These are phyloP conservation scores for Coniochaeta hoffmannii DNA, from an alignment of 2,329 filamentous ascomycete genomes.

Conservation along the genomic window DNA sequence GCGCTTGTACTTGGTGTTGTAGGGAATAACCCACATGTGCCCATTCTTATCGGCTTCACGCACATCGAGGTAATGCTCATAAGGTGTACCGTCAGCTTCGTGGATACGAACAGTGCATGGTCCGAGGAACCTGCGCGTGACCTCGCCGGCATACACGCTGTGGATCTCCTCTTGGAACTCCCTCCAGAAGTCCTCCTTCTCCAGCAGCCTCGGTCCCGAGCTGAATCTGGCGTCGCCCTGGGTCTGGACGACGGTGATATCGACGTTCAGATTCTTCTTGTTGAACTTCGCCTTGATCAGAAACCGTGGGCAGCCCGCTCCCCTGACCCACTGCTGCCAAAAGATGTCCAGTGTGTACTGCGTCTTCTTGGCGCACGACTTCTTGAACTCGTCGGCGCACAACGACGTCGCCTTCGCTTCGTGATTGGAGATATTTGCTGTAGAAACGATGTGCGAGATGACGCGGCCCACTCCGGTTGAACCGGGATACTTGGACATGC, in stretches of 20 bases:
- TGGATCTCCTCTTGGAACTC: slow-evolving; percentile 74
- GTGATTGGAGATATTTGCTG: slow-evolving; percentile 56
- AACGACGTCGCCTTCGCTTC: slow-evolving; percentile 17
- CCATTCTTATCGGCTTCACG: slow-evolving; percentile 68
- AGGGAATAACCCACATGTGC: slow-evolving; percentile 85
- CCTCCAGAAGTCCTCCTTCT: slow-evolving; percentile 71
- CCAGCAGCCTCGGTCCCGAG: slow-evolving; percentile 47
- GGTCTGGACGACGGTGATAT: slow-evolving; percentile 79
- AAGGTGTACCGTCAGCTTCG: slow-evolving; percentile 95
- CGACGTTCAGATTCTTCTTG: slow-evolving; percentile 92
- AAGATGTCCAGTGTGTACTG: slow-evolving; percentile 83
- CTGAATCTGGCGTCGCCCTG: slow-evolving; percentile 32
- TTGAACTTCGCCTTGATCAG: slow-evolving; percentile 86
- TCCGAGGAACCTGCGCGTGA: slow-evolving; percentile 81
- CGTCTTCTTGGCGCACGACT: slow-evolving; percentile 79
- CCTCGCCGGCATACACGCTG: slow-evolving; percentile 58
- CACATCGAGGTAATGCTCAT: slow-evolving; percentile 96
- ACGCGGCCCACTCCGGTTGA: slow-evolving; percentile 79
- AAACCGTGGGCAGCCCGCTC: slow-evolving; percentile 83
- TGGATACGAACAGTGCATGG: slow-evolving; percentile 98
- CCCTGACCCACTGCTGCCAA: slow-evolving; percentile 88
- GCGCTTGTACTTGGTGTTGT: slow-evolving; percentile 98
- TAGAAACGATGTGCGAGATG: slow-evolving; percentile 77
- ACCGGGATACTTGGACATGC: slow-evolving; percentile 80
- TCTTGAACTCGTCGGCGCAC: slow-evolving; percentile 55